Evolutionary conservation across 805 yeast species (phyloP).

Genomic region (Ogataea nakhonphanomensis): DNA sequence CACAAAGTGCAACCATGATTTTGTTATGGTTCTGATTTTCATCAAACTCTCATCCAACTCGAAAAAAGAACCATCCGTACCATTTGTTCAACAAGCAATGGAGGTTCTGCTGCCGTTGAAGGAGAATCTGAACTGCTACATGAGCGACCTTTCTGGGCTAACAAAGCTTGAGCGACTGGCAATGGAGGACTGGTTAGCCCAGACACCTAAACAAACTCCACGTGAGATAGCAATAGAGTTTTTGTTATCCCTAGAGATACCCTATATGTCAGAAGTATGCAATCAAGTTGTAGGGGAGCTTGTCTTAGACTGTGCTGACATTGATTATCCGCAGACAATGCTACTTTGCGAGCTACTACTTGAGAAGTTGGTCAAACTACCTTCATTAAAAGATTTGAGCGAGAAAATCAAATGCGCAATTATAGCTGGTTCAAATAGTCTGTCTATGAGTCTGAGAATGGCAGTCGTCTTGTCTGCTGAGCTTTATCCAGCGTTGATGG

Average conservation of each 20-base stretch:
- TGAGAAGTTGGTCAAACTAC: background rate
- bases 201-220: conserved; percentile 4
- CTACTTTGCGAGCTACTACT: background rate
- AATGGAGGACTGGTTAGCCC: conserved; percentile 16
- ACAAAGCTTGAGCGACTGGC: conserved; percentile 15
- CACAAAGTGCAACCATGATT: conserved; percentile 5
- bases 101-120: conserved; percentile 1
- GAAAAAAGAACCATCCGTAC: background rate
- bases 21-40: background rate
- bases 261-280: background rate
- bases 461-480: conserved; percentile 15
- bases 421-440: background rate
- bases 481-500: conserved; percentile 1
- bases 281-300: background rate
- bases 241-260: background rate
- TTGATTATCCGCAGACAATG: background rate
- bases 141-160: background rate
- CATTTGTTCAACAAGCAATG: background rate
- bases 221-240: conserved; percentile 7
- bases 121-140: background rate
- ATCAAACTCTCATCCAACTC: background rate
- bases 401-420: no score
- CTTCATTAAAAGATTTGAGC: no score
- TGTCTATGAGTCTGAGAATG: conserved; percentile 4
- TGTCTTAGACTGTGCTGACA: background rate